phyloP scores from a whole-genome alignment of 495 filamentous ascomycete genomes.

The Penicillium coffeae region DNA sequence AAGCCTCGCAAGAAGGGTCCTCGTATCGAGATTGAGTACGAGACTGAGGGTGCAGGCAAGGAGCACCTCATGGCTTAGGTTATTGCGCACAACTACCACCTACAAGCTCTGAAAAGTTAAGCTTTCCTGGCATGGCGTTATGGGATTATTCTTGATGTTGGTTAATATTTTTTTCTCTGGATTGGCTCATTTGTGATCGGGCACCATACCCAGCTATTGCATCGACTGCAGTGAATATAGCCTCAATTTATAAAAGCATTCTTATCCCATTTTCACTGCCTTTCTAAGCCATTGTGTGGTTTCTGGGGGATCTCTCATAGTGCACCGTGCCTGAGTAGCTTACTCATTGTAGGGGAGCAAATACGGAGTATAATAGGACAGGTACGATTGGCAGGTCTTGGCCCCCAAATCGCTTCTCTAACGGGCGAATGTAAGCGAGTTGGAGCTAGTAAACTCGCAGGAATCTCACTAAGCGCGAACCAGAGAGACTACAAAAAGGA shows the following conservation, averaged over 20 bases:
- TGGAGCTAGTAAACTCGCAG: too few species aligned
- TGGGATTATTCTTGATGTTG: slow-evolving; percentile 13
- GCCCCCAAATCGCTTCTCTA: too few species aligned
- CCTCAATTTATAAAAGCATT: not conserved
- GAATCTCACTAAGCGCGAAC: too few species aligned
- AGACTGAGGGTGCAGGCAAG: slow-evolving; percentile 54
- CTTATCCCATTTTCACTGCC: not conserved
- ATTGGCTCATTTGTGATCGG: slow-evolving; percentile 30
- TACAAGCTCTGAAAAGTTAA: slow-evolving; percentile 21
- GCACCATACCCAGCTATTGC: slow-evolving; percentile 40
- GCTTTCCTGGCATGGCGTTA: slow-evolving; percentile 42
- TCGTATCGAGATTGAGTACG: slow-evolving; percentile 68
- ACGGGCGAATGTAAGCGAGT: too few species aligned
- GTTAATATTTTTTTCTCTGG: slow-evolving; percentile 14
- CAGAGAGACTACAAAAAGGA: too few species aligned
- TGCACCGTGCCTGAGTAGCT: too few species aligned
- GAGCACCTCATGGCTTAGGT: slow-evolving; percentile 45
- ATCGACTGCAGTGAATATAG: slow-evolving; percentile 17
- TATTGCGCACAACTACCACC: not conserved
- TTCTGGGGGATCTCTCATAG: too few species aligned
- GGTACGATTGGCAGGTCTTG: too few species aligned
- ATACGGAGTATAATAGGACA: too few species aligned
- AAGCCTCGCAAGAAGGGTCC: slow-evolving; percentile 67
- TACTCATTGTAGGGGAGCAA: too few species aligned
- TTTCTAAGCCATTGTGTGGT: too few species aligned